Evolutionary conservation across 1,139 yeast species (phyloP).

Genomic region (Magnusiomyces clavatus): DNA sequence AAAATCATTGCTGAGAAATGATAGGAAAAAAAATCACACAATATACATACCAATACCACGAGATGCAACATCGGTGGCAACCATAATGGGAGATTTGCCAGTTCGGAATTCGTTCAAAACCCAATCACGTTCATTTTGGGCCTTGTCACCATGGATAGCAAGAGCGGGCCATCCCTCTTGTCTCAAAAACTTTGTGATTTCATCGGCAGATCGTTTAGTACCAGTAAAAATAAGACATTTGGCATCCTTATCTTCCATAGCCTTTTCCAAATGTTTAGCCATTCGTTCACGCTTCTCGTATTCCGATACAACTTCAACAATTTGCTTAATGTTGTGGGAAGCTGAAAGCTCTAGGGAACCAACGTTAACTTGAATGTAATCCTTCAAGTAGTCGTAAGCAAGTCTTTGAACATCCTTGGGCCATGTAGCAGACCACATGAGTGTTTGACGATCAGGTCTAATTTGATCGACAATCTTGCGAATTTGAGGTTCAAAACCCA

Average conservation of each 20-base stretch:
- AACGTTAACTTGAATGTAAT: slow-evolving; percentile 91
- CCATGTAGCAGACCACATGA: slow-evolving; percentile 99
- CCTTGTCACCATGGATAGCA: slow-evolving; percentile 98
- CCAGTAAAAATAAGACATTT: slow-evolving; percentile 86
- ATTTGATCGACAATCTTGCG: slow-evolving; percentile 92
- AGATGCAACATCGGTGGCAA: slow-evolving; percentile 99
- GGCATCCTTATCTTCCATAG: slow-evolving; percentile 68
- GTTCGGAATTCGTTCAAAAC: slow-evolving; percentile 85
- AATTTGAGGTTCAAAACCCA: slow-evolving; percentile 97
- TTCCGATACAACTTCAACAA: slow-evolving; percentile 84
- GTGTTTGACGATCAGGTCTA: slow-evolving; percentile 95
- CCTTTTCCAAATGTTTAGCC: slow-evolving; percentile 73
- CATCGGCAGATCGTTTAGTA: slow-evolving; percentile 97
- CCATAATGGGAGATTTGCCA: slow-evolving; percentile 95
- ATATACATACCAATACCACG: slow-evolving; percentile 96
- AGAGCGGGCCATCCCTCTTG: slow-evolving; percentile 98
- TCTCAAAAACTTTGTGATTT: slow-evolving; percentile 82
- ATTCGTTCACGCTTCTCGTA: slow-evolving; percentile 92
- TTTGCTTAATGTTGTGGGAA: slow-evolving; percentile 89
- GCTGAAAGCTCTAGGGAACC: slow-evolving; percentile 96
- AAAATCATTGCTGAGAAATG: slow-evolving; percentile 1
- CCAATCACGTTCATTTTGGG: slow-evolving; percentile 98
- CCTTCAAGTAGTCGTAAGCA: slow-evolving; percentile 83
- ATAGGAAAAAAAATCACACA: slow-evolving; percentile 3
- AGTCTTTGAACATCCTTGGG: slow-evolving; percentile 94